Evolutionary conservation across 495 filamentous ascomycete species (phyloP).

Genomic region (Xylaria bambusicola): DNA sequence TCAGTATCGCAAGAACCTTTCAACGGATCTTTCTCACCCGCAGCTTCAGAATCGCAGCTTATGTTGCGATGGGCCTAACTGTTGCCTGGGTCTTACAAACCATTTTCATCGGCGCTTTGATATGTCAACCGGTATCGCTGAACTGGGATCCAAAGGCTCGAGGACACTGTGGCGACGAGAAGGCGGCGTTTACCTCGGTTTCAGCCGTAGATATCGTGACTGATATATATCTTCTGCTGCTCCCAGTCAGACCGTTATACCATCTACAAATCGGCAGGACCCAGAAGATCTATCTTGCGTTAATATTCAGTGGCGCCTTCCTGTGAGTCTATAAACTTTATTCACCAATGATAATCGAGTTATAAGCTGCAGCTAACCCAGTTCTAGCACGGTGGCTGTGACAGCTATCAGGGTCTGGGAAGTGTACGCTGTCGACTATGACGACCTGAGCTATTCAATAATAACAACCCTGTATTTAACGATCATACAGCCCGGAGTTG

Average conservation of each 20-base stretch:
- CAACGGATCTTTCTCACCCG: slow-evolving; percentile 17
- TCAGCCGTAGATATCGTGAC: slow-evolving; percentile 10
- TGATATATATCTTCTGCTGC: slow-evolving; percentile 6
- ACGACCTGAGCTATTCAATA: slow-evolving; percentile 3
- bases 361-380: too few species aligned
- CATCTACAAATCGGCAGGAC: not conserved
- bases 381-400: slow-evolving; percentile 5
- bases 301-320: slow-evolving; percentile 12
- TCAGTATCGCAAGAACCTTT: slow-evolving; percentile 6
- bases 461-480: not conserved
- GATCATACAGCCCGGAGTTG: slow-evolving; percentile 10
- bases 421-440: not conserved
- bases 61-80: not conserved
- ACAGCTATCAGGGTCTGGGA: slow-evolving; percentile 14
- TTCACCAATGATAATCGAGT: too few species aligned
- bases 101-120: slow-evolving; percentile 6
- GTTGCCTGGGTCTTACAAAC: slow-evolving; percentile 14
- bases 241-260: slow-evolving; percentile 6
- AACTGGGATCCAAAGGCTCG: slow-evolving; percentile 14
- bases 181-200: slow-evolving; percentile 3
- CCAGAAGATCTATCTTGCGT: slow-evolving; percentile 8
- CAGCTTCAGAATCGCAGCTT: not conserved
- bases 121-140: slow-evolving; percentile 7
- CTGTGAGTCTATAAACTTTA: slow-evolving; percentile 1
- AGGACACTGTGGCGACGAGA: slow-evolving; percentile 11